phyloP scores from a whole-genome alignment of 257 asterid species.

The Solanum infundibuliforme region DNA sequence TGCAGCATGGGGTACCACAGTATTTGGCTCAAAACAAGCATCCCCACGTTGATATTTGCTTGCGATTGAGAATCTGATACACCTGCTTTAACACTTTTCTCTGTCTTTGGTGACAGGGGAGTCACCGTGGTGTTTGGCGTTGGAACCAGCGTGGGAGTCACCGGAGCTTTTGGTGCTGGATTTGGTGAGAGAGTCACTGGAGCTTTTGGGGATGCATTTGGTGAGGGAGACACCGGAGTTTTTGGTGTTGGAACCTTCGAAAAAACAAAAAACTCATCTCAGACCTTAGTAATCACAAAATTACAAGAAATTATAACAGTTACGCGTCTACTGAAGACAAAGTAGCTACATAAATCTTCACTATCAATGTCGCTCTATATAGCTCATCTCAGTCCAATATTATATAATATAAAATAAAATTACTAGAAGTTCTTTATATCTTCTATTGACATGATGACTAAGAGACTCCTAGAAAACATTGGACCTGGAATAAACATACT shows the following conservation, averaged over 20 bases:
- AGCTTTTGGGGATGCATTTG: not conserved
- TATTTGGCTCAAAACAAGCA: slow-evolving; percentile 53
- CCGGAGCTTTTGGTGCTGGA: slow-evolving; percentile 5
- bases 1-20: slow-evolving; percentile 41
- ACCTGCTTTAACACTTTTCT: slow-evolving; percentile 42
- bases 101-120: slow-evolving; percentile 11
- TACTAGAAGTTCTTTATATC: not conserved
- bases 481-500: not conserved
- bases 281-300: not conserved
- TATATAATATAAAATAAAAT: not conserved
- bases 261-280: not conserved
- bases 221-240: not conserved
- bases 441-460: not conserved
- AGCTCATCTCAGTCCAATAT: not conserved
- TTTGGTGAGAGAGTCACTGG: slow-evolving; percentile 4
- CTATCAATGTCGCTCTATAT: not conserved
- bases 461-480: not conserved
- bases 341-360: not conserved
- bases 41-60: slow-evolving; percentile 52
- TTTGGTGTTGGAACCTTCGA: not conserved
- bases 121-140: slow-evolving; percentile 1
- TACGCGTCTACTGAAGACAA: not conserved
- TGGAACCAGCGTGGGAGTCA: not conserved
- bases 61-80: slow-evolving; percentile 31
- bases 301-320: not conserved